phyloP scores from a whole-genome alignment of 2,329 filamentous ascomycete species.

The Microascus cirrosus region DNA sequence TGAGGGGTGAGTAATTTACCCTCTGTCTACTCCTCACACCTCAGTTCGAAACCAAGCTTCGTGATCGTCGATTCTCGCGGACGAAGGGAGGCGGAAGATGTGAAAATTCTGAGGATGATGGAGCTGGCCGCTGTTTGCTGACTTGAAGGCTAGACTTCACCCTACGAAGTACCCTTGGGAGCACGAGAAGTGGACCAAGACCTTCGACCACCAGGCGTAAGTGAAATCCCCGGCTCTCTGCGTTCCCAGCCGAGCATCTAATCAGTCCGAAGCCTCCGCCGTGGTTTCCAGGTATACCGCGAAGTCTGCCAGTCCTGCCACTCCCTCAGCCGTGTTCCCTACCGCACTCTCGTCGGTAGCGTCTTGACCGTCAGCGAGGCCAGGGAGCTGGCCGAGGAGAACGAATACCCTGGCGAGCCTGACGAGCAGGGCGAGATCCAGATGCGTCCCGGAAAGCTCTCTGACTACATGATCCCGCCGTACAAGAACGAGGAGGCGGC shows the following conservation, averaged over 20 bases:
- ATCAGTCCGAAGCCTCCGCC: slow-evolving; percentile 60
- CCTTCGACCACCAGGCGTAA: slow-evolving; percentile 94
- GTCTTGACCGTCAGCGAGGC: slow-evolving; percentile 96
- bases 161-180: slow-evolving; percentile 91
- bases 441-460: slow-evolving; percentile 96
- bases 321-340: slow-evolving; percentile 88
- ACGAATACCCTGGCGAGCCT: slow-evolving; percentile 96
- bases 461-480: slow-evolving; percentile 86
- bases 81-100: slow-evolving; percentile 5
- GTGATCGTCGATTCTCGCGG: not conserved
- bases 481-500: slow-evolving; percentile 99
- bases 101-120: slow-evolving; percentile 8
- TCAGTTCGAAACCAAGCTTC: not conserved
- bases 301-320: slow-evolving; percentile 98
- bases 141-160: slow-evolving; percentile 58
- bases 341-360: slow-evolving; percentile 80
- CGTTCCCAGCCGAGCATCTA: not conserved
- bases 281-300: slow-evolving; percentile 98
- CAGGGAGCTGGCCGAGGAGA: slow-evolving; percentile 93
- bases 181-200: slow-evolving; percentile 83
- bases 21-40: not conserved
- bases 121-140: not conserved
- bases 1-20: slow-evolving; percentile 72
- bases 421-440: slow-evolving; percentile 97
- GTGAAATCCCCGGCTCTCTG: slow-evolving; percentile 21